Base-by-base conservation (phyloP, 2,329 filamentous ascomycete species). In the Fusarium sp. region DNA sequence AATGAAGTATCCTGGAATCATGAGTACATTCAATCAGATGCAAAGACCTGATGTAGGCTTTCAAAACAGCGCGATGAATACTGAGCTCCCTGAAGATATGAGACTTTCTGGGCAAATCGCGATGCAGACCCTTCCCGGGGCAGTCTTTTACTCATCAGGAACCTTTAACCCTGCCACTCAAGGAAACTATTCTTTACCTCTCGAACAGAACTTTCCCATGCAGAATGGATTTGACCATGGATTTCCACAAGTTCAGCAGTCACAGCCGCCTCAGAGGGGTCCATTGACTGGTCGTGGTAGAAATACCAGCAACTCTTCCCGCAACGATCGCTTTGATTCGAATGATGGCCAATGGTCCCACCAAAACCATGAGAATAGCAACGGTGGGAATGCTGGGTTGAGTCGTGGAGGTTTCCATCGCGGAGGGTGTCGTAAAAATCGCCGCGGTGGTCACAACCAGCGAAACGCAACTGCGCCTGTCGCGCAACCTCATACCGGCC, bases 401-500 rank as follows among this genome's bases (percentile, higher is more conserved):
- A 49, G 44, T 23, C 76, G 75, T 16, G 68, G 69, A 28, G 43
- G 54, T 33, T 56, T 43, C 25, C 67, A 77, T 35, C 73, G 71
- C 18, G 64, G 63, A 23, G 67, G 60, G 19, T 21, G 32, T 49
- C 73, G 71, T 12, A 66, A 56, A 52, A 64, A 52, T 21, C 74
- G 75, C 32, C 74, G 76, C 25, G 73, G 73, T 25, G 67, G 61
- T 8, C 52, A 73, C 21, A 67, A 65, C 32, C 73, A 73, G 46
- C 64, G 76, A 53, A 77, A 70, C 19, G 67, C 46, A 38, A 77
- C 76, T n/a, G 56, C 72, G 8, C 71, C 77, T 19, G 44, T 60
- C 10, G 32, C 59, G 13, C 69, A 71, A 42, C 63, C 60, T 13
- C 60, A 69, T 28, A 30, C 38, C 19, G 53, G 60, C 16, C 35